Percentiles rank a stretch among this genome's conserved stretches.
phyloP scores from a whole-genome alignment of 2,329 filamentous ascomycete genomes.

The Dactylellina sp. region DNA sequence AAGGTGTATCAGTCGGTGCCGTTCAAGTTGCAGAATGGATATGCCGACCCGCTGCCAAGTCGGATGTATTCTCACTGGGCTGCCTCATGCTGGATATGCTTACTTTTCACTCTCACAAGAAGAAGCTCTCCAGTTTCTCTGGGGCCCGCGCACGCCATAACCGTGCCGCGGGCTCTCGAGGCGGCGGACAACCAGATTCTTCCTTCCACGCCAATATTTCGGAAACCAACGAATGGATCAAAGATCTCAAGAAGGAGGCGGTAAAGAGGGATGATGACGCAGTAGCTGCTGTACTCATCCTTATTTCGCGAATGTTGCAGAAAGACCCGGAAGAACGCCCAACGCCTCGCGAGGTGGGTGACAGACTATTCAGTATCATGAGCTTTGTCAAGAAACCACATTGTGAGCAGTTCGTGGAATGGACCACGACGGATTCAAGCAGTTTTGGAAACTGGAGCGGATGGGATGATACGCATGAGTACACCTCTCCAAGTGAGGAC shows the following conservation, averaged over 20 bases:
- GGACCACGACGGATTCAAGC: conserved; percentile 23
- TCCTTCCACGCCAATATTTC: conserved; percentile 79
- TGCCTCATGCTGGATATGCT: conserved; percentile 79
- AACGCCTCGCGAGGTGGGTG: conserved; percentile 56
- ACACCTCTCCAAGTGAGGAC: conserved; percentile 20
- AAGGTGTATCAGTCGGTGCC: conserved; percentile 48
- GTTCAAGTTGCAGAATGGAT: conserved; percentile 56
- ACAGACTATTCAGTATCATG: conserved; percentile 55
- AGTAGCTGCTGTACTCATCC: conserved; percentile 50
- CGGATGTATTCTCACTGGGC: conserved; percentile 79
- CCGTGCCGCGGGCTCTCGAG: conserved; percentile 64
- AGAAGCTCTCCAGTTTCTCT: conserved; percentile 72
- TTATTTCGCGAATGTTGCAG: conserved; percentile 58
- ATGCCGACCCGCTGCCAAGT: conserved; percentile 61
- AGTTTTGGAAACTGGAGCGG: conserved; percentile 55
- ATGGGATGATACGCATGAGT: conserved; percentile 55
- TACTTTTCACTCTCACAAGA: conserved; percentile 76
- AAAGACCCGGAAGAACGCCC: conserved; percentile 58
- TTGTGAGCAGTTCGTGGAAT: conserved; percentile 52
- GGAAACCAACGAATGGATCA: conserved; percentile 77
- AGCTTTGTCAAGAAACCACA: conserved; percentile 54
- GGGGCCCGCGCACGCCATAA: conserved; percentile 75
- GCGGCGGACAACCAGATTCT: conserved; percentile 74
- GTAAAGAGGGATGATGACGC: conserved; percentile 63
- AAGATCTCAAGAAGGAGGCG: conserved; percentile 71